phyloP scores from a whole-genome alignment of 148 eudicot genomes.

The Spergularia marina region DNA sequence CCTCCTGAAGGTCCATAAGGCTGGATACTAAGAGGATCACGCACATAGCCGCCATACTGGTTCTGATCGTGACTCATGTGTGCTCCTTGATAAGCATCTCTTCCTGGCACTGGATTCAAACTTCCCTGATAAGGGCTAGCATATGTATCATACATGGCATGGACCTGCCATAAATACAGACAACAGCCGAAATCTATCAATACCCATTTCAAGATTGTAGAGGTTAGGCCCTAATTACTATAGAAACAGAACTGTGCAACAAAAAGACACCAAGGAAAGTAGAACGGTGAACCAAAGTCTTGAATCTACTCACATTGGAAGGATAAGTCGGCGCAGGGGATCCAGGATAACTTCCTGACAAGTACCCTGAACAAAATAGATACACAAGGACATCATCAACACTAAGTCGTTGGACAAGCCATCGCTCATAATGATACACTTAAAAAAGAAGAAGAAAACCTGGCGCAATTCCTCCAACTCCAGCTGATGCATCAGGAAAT shows the following conservation, averaged over 20 bases:
- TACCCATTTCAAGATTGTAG: too few relatives aligned
- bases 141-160: constrained; percentile 12
- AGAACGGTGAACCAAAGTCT: background rate
- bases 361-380: constrained; percentile 13
- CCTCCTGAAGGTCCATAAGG: constrained; percentile 13
- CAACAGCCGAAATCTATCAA: background rate
- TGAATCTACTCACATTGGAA: constrained; percentile 17
- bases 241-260: background rate
- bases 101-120: background rate
- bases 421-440: background rate
- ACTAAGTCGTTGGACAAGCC: background rate
- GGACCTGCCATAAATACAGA: constrained; percentile 14
- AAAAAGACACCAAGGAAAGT: background rate
- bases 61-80: background rate
- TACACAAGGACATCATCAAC: background rate
- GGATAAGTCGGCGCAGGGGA: constrained; percentile 14
- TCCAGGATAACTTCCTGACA: constrained; percentile 5
- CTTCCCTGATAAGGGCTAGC: constrained; percentile 6
- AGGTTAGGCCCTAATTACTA: background rate
- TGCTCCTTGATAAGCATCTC: background rate
- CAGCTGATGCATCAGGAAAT: constrained; percentile 18
- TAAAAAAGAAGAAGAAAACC: constrained; percentile 14
- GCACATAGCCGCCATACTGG: constrained; percentile 7
- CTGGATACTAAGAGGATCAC: constrained; percentile 1
- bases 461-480: constrained; percentile 17